phyloP scores from a whole-genome alignment of 495 filamentous ascomycete species.

The Lasiosphaeria miniovina region DNA sequence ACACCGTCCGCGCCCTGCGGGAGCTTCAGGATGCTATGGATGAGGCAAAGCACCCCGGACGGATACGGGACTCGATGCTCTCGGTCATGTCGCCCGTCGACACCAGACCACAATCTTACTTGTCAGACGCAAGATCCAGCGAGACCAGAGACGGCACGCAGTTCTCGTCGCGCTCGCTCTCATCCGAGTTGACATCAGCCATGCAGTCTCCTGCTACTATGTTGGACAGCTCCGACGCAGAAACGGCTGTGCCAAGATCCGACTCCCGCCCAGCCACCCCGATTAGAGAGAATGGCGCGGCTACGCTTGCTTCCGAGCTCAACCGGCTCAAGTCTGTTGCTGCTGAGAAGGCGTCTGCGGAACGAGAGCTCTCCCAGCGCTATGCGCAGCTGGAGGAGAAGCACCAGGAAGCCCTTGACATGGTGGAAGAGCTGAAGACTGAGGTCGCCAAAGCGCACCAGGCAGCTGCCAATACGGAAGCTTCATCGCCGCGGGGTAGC shows the following conservation, averaged over 20 bases:
- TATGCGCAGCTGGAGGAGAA: constrained; percentile 78
- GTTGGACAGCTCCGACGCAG: constrained; percentile 56
- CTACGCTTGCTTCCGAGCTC: constrained; percentile 58
- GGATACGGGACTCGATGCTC: constrained; percentile 50
- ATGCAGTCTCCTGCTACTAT: constrained; percentile 73
- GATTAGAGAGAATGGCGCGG: constrained; percentile 30
- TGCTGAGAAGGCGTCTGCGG: constrained; percentile 71
- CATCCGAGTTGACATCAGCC: constrained; percentile 92
- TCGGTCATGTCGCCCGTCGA: constrained; percentile 56
- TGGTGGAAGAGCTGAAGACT: constrained; percentile 85
- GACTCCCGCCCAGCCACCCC: constrained; percentile 22
- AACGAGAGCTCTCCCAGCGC: constrained; percentile 67
- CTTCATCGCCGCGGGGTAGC: constrained; percentile 60
- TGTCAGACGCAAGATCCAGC: constrained; percentile 77
- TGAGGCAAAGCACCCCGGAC: constrained; percentile 67
- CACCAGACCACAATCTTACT: constrained; percentile 83
- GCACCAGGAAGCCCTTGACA: constrained; percentile 75
- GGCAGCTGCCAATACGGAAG: constrained; percentile 45
- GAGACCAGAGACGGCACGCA: constrained; percentile 73
- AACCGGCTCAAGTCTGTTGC: constrained; percentile 67
- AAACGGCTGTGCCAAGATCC: constrained; percentile 41
- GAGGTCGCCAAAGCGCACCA: constrained; percentile 71
- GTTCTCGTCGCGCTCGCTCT: constrained; percentile 88
- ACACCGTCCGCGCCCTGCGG: constrained; percentile 75
- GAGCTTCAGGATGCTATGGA: constrained; percentile 83